Base-by-base conservation (phyloP, 768 basidiomycete genomes). In the Zangia roseola region DNA sequence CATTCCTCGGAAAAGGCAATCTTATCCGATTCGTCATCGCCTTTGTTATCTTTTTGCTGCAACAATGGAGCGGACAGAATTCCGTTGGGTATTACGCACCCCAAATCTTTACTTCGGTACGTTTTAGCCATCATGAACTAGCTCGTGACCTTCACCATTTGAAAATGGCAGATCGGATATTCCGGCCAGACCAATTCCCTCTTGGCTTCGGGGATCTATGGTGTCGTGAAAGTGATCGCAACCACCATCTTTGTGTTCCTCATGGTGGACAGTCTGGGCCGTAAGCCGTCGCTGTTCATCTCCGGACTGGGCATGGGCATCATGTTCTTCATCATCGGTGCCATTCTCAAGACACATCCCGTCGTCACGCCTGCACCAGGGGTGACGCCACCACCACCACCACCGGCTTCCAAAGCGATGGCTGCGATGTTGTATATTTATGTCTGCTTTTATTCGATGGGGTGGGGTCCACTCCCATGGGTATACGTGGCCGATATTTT, bases 61-160 rank as follows among this genome's bases (percentile, higher is more conserved):
- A 92, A 56, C 88, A 92, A 62, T 91, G 84, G 84, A 77, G 79
- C 40, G 91, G 91, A 1, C 91, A 92, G 63, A 90, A 93, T 68
- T 84, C 85, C 0, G 85, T 92, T 55, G 80, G 78, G 37, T 86
- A 89, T 62, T 88, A 88, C 52, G 83, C 85, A 1, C 84, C 87
- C 5, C 83, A 84, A 59, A 85, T 88, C 53, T 88, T 89, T 64
- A 68, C 72, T 9, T 80, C 85, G 17, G 81, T 84, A 52, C 57
- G 75, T 13, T n/a, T 65, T 26, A 26, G 30, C 23, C 36, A 1
- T 47, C 10, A 23, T 10, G 31, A 16, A 31, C 40, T 28, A 33
- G n/a, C 42, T n/a, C 40, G 17, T 39, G 14, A 33, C 30, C 1
- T 14, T 41, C 55, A 38, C 10, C 6, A 21, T 7, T 40, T 19